Base-by-base conservation (phyloP, 805 yeast genomes). In the Monosporozyma unispora region DNA sequence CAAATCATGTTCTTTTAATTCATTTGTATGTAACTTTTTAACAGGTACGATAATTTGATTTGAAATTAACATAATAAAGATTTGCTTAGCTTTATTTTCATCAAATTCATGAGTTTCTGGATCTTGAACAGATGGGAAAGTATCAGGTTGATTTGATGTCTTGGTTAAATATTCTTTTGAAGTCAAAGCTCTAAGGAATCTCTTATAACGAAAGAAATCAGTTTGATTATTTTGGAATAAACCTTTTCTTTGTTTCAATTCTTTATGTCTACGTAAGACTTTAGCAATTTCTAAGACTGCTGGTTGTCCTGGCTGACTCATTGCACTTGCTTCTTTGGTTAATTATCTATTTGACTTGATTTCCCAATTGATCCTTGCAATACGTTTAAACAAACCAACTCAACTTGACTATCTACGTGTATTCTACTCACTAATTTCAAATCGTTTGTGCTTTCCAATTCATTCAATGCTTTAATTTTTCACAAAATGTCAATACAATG, bases 181-280 rank as follows among this genome's bases (percentile, higher is more conserved):
- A 33, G 80, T 69, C 50, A 91, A 73, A 1, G 95, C 95, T 56
- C 98, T 74, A 12, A 79, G 70, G 41, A 87, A 84, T 59, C 99
- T 78, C 67, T 91, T 91, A 66, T 75, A 84, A 56, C 95, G 76
- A 76, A 91, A 93, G 66, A 93, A 89, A 51, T 87, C 96, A 33
- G 79, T 76, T 45, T 80, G 81, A 54, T 78, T 78, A 49, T 84
- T 81, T 58, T 83, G 82, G 48, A 82, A 71, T n/a, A 82, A 66
- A 12, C 97, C 97, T 53, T 78, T 77, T 59, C 99, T 80, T 67
- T 83, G 85, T 62, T 91, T 93, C 54, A 91, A 72, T n/a, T 70
- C 67, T 31, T 71, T 63, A 65, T 85, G 77, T 57, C 79, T 78
- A 52, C 91, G 80, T 53, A 90, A 71, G 53, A 74, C 84, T 48